A percentile compares a stretch with the other conserved stretches of the same genome.
Evolutionary conservation across 1,284 basidiomycete species (phyloP).

Genomic region (Apiotrichum laibachii): DNA sequence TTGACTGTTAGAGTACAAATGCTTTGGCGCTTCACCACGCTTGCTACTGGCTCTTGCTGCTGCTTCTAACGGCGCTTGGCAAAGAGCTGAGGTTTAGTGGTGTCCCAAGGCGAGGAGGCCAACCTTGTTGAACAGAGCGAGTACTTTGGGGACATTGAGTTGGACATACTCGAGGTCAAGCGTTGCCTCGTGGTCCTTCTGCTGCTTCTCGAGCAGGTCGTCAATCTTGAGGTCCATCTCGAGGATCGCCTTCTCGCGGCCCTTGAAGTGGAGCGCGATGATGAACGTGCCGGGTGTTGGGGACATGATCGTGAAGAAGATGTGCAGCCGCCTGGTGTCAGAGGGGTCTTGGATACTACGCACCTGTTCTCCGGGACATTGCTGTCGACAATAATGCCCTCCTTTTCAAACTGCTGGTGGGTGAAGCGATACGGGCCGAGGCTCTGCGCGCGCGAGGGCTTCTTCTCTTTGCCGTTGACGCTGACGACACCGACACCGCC

Average conservation of each 20-base stretch:
- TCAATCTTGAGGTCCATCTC: conserved; percentile 99
- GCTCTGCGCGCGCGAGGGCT: conserved; percentile 75
- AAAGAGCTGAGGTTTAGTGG: conserved; percentile 7
- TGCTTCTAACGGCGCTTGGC: conserved; percentile 12
- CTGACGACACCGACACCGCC: conserved; percentile 87
- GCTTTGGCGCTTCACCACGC: background rate
- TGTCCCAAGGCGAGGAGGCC: background rate
- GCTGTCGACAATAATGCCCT: conserved; percentile 98
- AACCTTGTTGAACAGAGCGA: conserved; percentile 86
- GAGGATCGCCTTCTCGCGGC: conserved; percentile 96
- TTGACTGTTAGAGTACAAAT: too few species aligned
- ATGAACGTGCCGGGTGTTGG: conserved; percentile 98
- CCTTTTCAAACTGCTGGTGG: conserved; percentile 96
- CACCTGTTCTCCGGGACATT: conserved; percentile 97
- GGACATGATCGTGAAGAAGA: conserved; percentile 97
- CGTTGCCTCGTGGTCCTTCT: conserved; percentile 96
- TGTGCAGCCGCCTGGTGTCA: conserved; percentile 75
- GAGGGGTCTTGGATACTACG: conserved; percentile 33
- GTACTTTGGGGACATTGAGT: conserved; percentile 90
- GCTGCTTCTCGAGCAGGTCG: conserved; percentile 94
- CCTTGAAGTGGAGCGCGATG: conserved; percentile 97
- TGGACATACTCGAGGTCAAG: conserved; percentile 97
- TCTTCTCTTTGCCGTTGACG: conserved; percentile 96
- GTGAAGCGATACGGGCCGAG: conserved; percentile 96
- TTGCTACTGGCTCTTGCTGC: background rate